These are phyloP conservation scores for Cladosporium cucumerinum DNA, from an alignment of 2,329 filamentous ascomycete genomes.

Conservation along the genomic window DNA sequence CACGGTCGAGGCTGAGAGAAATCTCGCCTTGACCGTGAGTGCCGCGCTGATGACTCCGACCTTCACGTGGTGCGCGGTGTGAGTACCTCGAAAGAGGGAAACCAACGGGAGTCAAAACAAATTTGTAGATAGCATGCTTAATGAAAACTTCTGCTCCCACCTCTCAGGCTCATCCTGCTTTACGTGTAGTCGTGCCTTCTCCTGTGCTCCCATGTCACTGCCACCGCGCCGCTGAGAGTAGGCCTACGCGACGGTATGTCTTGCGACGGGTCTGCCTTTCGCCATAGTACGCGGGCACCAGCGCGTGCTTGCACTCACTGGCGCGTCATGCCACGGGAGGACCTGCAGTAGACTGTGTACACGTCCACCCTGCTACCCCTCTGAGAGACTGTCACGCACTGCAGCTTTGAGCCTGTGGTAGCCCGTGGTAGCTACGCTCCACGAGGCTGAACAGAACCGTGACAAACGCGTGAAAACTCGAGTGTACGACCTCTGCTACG, in stretches of 20 bases:
- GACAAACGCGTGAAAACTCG: too few species aligned
- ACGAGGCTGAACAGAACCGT: too few species aligned
- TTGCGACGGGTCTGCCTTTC: neutral
- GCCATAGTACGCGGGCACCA: neutral
- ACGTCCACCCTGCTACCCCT: too few species aligned
- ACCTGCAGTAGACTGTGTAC: neutral
- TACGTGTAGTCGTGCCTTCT: neutral
- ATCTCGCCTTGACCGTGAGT: neutral
- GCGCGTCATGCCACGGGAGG: neutral
- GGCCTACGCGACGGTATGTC: neutral
- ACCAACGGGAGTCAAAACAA: constrained; percentile 1
- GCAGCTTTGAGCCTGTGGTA: too few species aligned
- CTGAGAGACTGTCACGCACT: neutral
- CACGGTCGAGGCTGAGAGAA: neutral
- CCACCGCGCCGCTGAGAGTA: neutral
- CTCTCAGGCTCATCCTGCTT: neutral
- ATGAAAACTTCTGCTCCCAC: neutral
- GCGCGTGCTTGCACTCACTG: neutral
- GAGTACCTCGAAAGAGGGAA: constrained; percentile 10
- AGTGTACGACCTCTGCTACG: neutral
- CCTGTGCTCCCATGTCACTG: neutral
- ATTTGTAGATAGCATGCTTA: neutral
- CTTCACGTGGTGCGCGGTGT: constrained; percentile 9
- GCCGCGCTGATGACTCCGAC: constrained; percentile 1
- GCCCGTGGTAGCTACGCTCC: too few species aligned